These are phyloP conservation scores for Aspergillus costaricaensis DNA, from an alignment of 2,329 filamentous ascomycete genomes.

Conservation along the genomic window DNA sequence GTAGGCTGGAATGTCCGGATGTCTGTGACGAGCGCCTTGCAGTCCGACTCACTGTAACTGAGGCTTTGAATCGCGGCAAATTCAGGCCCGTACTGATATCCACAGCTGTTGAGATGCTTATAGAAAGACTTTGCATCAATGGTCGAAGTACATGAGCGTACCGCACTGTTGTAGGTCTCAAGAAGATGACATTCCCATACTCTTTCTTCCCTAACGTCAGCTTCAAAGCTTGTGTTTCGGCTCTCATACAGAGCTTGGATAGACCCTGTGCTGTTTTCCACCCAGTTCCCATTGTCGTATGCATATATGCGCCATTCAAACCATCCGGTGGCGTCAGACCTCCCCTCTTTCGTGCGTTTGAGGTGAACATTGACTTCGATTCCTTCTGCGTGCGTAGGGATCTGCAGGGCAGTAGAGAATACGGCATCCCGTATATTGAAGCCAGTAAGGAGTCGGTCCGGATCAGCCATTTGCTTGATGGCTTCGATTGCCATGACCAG, in stretches of 20 bases:
- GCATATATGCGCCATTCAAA: constrained; percentile 10
- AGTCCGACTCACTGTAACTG: neutral
- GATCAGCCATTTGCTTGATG: constrained; percentile 17
- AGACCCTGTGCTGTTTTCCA: constrained; percentile 9
- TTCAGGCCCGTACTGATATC: constrained; percentile 8
- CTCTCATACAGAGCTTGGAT: constrained; percentile 9
- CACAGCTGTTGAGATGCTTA: neutral
- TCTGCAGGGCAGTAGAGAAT: constrained; percentile 6
- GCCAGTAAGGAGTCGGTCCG: neutral
- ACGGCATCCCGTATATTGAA: constrained; percentile 7
- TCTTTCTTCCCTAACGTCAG: neutral
- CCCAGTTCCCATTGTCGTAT: constrained; percentile 1
- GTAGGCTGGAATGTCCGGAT: neutral
- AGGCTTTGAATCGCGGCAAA: constrained; percentile 1
- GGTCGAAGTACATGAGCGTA: neutral
- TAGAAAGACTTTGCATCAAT: neutral
- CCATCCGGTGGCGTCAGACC: constrained; percentile 4
- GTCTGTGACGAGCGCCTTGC: neutral
- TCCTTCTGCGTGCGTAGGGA: neutral
- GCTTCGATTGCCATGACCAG: constrained; percentile 22
- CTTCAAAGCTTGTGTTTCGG: neutral
- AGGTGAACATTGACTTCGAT: constrained; percentile 1
- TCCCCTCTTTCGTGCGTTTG: neutral
- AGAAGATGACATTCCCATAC: constrained; percentile 2
- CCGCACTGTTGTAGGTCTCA: neutral